phyloP scores from a whole-genome alignment of 441 rosid genomes.

The Jatropha podagrica region DNA sequence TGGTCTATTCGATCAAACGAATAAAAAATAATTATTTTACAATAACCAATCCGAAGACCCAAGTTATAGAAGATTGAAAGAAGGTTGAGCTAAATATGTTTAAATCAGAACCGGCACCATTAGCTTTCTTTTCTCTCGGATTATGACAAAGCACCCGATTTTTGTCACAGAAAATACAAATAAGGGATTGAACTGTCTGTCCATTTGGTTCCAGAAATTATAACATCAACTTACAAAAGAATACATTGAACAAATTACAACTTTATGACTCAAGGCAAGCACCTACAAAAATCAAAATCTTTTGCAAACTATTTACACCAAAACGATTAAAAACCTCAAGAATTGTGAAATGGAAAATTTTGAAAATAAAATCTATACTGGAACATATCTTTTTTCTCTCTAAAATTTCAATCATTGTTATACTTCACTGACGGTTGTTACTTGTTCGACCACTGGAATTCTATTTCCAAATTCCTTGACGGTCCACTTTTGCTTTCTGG shows the following conservation, averaged over 20 bases:
- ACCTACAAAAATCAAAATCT: slow-evolving; percentile 33
- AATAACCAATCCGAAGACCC: no score
- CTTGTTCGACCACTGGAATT: slow-evolving; percentile 99
- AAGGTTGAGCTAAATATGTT: not conserved
- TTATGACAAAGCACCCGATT: slow-evolving; percentile 27
- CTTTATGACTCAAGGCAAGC: slow-evolving; percentile 25
- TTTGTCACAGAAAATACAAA: slow-evolving; percentile 29
- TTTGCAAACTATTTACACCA: slow-evolving; percentile 41
- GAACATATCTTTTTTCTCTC: slow-evolving; percentile 9
- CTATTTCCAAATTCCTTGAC: slow-evolving; percentile 86
- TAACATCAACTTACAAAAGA: slow-evolving; percentile 44
- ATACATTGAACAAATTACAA: slow-evolving; percentile 39
- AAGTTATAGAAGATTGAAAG: no score
- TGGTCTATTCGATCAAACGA: no score
- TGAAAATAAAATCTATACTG: slow-evolving; percentile 20
- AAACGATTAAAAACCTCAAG: slow-evolving; percentile 27
- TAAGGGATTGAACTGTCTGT: slow-evolving; percentile 5
- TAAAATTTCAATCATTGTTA: slow-evolving; percentile 19
- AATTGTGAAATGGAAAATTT: slow-evolving; percentile 14
- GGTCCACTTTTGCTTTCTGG: slow-evolving; percentile 98
- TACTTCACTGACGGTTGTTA: slow-evolving; percentile 25
- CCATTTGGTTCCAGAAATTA: slow-evolving; percentile 1
- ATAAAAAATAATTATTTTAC: no score
- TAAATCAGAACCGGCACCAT: not conserved
- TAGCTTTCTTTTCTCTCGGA: slow-evolving; percentile 21